Conservation (phyloP, 176 grass and related monocot species). For the Raddia guianensis region DNA sequence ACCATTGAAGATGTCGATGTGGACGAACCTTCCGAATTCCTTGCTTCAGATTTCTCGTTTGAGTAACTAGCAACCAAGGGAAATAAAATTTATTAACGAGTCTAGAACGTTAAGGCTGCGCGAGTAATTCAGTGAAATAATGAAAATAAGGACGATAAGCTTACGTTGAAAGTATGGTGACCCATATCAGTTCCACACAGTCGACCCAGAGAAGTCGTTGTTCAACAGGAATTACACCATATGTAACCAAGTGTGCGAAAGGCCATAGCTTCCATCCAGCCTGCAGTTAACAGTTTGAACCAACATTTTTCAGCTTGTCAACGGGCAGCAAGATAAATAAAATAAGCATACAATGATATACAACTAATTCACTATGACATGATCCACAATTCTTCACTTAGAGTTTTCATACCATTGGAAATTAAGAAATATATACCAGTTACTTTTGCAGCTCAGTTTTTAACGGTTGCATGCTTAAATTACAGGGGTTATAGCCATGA, state of each 20-base stretch:
- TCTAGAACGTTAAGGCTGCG: neutral
- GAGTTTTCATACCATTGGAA: neutral
- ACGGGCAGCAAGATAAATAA: neutral
- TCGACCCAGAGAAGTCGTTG: constrained; percentile 98
- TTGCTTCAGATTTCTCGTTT: constrained; percentile 97
- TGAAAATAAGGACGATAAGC: constrained; percentile 17
- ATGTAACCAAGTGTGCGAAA: constrained; percentile 91
- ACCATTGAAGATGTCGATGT: constrained; percentile 27
- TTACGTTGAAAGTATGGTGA: constrained; percentile 96
- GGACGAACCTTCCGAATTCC: constrained; percentile 52
- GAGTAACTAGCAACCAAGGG: constrained; percentile 63
- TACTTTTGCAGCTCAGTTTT: neutral
- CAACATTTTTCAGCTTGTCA: neutral
- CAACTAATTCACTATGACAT: neutral
- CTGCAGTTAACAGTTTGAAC: constrained; percentile 47
- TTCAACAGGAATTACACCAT: constrained; percentile 83
- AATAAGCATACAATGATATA: neutral
- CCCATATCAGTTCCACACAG: constrained; percentile 92
- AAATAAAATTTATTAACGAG: neutral
- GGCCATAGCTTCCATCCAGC: constrained; percentile 99
- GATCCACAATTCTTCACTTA: neutral
- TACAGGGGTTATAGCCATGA: neutral
- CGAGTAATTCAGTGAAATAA: neutral
- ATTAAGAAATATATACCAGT: neutral
- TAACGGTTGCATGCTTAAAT: neutral